phyloP scores from a whole-genome alignment of 1,284 basidiomycete species.

The Trichosporon sp. region DNA sequence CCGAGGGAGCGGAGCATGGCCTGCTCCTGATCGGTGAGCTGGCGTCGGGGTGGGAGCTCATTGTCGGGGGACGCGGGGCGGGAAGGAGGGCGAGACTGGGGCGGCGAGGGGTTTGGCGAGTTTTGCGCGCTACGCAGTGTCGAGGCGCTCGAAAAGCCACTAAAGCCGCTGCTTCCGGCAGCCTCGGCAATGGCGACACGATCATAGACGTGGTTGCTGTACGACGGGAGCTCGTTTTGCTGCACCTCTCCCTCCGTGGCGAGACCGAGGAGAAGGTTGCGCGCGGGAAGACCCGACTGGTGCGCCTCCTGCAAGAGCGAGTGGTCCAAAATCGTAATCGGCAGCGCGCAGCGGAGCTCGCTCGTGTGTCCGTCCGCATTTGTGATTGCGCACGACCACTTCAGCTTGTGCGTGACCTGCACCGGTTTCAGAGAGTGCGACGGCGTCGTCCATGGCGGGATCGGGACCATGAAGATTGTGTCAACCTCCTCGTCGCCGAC shows the following conservation, averaged over 20 bases:
- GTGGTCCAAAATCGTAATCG: conserved; percentile 76
- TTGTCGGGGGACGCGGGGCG: conserved; percentile 17
- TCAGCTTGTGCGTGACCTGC: conserved; percentile 66
- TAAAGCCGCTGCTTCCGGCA: conserved; percentile 38
- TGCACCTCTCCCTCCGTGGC: conserved; percentile 39
- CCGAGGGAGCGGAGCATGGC: conserved; percentile 73
- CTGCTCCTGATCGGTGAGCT: conserved; percentile 72
- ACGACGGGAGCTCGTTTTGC: conserved; percentile 75
- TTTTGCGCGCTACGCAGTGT: conserved; percentile 30
- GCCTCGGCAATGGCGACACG: conserved; percentile 79
- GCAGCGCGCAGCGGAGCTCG: conserved; percentile 86
- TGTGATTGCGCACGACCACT: conserved; percentile 66
- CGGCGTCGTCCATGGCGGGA: conserved; percentile 61
- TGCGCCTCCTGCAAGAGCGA: conserved; percentile 73
- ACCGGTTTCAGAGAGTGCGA: conserved; percentile 69
- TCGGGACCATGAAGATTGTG: conserved; percentile 56
- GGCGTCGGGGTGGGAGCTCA: conserved; percentile 53
- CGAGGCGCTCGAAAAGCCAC: conserved; percentile 33
- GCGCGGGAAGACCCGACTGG: conserved; percentile 68
- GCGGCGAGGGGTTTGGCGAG: conserved; percentile 44
- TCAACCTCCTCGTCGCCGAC: conserved; percentile 59
- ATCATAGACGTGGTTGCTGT: conserved; percentile 83
- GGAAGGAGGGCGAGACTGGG: conserved; percentile 45
- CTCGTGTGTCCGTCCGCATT: conserved; percentile 88
- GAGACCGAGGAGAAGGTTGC: conserved; percentile 67